phyloP scores from a whole-genome alignment of 1,139 yeast species.

The Saccharomycopsis hybrid region DNA sequence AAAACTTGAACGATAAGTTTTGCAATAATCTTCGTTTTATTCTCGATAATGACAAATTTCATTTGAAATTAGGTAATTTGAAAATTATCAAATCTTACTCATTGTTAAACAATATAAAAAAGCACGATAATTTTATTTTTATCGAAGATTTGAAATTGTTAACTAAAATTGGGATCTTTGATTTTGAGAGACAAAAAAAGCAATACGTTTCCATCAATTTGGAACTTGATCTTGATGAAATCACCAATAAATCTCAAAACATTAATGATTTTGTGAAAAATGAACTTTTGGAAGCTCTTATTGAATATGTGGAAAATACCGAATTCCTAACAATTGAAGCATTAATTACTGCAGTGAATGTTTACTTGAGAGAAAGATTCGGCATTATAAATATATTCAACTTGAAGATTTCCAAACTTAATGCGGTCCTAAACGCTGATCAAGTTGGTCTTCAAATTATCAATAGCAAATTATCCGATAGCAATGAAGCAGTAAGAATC shows the following conservation, averaged over 20 bases:
- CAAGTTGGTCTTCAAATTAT: conserved; percentile 82
- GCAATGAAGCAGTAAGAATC: conserved; percentile 15
- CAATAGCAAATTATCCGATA: conserved; percentile 37
- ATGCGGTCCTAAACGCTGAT: conserved; percentile 79
- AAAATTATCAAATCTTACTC: conserved; percentile 8
- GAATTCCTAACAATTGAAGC: conserved; percentile 93
- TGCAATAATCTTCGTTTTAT: conserved; percentile 5
- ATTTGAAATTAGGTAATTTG: conserved; percentile 15
- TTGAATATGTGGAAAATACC: conserved; percentile 60
- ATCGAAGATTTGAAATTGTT: conserved; percentile 42
- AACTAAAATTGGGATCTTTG: conserved; percentile 85
- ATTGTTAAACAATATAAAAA: background rate
- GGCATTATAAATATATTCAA: conserved; percentile 34
- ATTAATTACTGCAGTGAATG: conserved; percentile 59
- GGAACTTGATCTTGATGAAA: conserved; percentile 31
- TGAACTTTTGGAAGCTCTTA: conserved; percentile 39
- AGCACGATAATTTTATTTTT: background rate
- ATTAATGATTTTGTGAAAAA: conserved; percentile 27
- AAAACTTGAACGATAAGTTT: conserved; percentile 8
- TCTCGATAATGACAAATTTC: conserved; percentile 10
- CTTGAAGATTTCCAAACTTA: conserved; percentile 74
- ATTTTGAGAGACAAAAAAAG: conserved; percentile 74
- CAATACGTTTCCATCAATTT: conserved; percentile 69
- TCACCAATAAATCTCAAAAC: conserved; percentile 25
- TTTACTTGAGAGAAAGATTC: conserved; percentile 34